Percentiles rank a stretch among this genome's conserved stretches.
Evolutionary conservation across 257 asterid genomes (phyloP).

Genomic region (Przewalskia tangutica): DNA sequence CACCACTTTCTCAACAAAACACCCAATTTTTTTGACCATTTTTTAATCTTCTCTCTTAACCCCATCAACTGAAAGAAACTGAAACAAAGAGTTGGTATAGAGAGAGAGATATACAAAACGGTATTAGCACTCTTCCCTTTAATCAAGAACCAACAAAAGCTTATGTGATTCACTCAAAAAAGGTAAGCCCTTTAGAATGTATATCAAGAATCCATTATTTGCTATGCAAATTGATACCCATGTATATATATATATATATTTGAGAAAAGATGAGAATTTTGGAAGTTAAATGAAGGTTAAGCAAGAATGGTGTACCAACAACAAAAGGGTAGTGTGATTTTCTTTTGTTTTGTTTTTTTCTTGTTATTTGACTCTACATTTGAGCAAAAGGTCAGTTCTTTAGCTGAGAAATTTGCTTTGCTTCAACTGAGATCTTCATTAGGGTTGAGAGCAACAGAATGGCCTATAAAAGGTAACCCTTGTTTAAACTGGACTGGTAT

Average conservation of each 20-base stretch:
- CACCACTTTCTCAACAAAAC: conserved; percentile 13
- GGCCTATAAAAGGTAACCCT: conserved; percentile 86
- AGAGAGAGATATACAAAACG: conserved; percentile 6
- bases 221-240: neutral
- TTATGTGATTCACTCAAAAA: conserved; percentile 23
- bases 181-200: conserved; percentile 34
- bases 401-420: conserved; percentile 53
- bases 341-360: conserved; percentile 23
- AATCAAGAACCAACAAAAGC: conserved; percentile 8
- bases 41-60: conserved; percentile 20
- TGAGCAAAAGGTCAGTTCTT: conserved; percentile 43
- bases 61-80: conserved; percentile 37
- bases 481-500: conserved; percentile 66
- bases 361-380: conserved; percentile 40
- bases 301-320: conserved; percentile 61
- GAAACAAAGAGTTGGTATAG: conserved; percentile 21
- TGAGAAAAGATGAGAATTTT: conserved; percentile 18
- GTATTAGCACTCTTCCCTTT: neutral
- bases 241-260: neutral
- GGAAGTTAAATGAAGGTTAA: conserved; percentile 56
- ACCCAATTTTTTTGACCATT: conserved; percentile 14
- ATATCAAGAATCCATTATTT: conserved; percentile 12
- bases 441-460: conserved; percentile 77
- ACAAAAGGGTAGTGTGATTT: conserved; percentile 15
- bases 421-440: conserved; percentile 87